phyloP scores from a whole-genome alignment of 2,329 filamentous ascomycete species.

The Fusarium virguliforme region DNA sequence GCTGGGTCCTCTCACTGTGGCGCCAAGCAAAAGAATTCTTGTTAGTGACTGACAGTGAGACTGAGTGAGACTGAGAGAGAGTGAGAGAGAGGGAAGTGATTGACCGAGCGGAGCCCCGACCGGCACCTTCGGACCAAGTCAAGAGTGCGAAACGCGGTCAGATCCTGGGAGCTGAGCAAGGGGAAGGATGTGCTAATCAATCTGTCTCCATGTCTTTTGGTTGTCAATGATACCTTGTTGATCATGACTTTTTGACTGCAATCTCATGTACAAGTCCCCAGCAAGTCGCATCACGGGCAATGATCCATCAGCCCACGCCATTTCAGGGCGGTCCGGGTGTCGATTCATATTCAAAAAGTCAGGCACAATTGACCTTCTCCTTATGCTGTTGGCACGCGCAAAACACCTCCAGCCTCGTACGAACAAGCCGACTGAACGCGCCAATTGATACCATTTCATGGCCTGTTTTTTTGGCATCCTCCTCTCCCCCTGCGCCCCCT shows the following conservation, averaged over 20 bases:
- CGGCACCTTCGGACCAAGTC: constrained; percentile 42
- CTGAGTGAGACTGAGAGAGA: no score
- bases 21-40: constrained; percentile 25
- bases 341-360: constrained; percentile 32
- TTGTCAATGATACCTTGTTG: constrained; percentile 19
- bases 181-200: constrained; percentile 29
- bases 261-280: constrained; percentile 27
- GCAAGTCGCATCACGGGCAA: constrained; percentile 36
- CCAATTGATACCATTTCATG: constrained; percentile 28
- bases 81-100: not conserved
- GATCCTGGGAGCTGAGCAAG: constrained; percentile 3
- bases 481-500: constrained; percentile 17
- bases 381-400: constrained; percentile 17
- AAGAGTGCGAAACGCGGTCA: constrained; percentile 31
- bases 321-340: constrained; percentile 16
- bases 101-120: constrained; percentile 22
- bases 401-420: constrained; percentile 41
- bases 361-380: constrained; percentile 13
- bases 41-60: not conserved
- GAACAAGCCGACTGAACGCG: constrained; percentile 22
- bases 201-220: constrained; percentile 6
- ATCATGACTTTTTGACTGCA: constrained; percentile 10
- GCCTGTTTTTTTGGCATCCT: constrained; percentile 29
- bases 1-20: constrained; percentile 32
- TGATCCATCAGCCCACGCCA: constrained; percentile 39